Evolutionary conservation across 805 yeast species (phyloP), one percentile per base, ranked within the genome.

Genomic region (Candida khao-thaluensis): DNA sequence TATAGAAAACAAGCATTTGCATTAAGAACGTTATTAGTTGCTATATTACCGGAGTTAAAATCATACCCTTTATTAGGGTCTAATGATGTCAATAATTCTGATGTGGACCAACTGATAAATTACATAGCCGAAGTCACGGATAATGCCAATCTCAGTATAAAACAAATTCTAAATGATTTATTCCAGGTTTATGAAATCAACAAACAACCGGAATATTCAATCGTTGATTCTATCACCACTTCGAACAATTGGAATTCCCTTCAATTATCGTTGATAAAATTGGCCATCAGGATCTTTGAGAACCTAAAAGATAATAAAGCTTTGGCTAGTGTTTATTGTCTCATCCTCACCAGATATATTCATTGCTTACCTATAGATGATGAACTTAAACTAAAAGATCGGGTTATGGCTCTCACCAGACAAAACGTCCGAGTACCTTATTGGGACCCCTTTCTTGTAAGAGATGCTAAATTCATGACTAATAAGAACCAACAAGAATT

Each of bases 361-460:
- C 76, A 74, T 48, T 63, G 81, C 17, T 60, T 86, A 31, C 66
- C 77, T 0, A 62, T 64, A 7, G 73, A 71, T 8, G 93, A 85
- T 49, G 95, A 86, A 53, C 45, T 60, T 2, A 57, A 56, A 10
- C 44, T 82, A 7, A 61, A 54, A 40, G 57, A 60, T 2, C 61
- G 56, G 37, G 53, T 66, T 15, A 60, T 57, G 18, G 41, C 49
- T 32, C 39, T 59, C 9, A 18, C 45, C 9, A 44, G 59, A 23
- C 64, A 42, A 34, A 56, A 30, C 11, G 51, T 60, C 9, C 42
- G 53, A 7, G 47, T 66, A 9, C 60, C 66, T 1, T 87, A 86
- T 51, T 86, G 95, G 86, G 96, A 91, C 57, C 79, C 82, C 1
- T 73, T 69, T 40, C 40, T 91, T 7, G 62, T 86, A 1, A 66